Evolutionary conservation across 768 basidiomycete species (phyloP).

Genomic region (Macrolepiota dolichaula): DNA sequence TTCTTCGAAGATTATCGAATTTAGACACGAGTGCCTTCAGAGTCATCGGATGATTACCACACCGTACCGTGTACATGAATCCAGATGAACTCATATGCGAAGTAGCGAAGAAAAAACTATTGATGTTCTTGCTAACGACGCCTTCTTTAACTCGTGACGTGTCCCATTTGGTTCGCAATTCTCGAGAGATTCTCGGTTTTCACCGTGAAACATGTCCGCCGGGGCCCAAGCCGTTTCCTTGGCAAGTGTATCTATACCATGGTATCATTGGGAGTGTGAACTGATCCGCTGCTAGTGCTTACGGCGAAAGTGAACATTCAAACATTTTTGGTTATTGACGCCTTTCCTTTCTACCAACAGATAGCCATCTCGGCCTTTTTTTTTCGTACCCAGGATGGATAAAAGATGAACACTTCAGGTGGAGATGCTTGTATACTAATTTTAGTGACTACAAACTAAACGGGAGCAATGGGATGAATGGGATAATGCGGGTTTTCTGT

Average conservation of each 20-base stretch:
- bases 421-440: not conserved
- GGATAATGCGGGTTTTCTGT: conserved; percentile 3
- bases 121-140: not conserved
- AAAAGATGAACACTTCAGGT: not conserved
- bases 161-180: not conserved
- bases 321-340: not conserved
- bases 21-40: not conserved
- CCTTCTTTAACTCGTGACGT: not conserved
- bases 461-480: not conserved
- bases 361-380: not conserved
- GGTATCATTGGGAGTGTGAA: not conserved
- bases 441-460: not conserved
- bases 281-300: conserved; percentile 1
- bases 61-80: not conserved
- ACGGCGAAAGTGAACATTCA: not conserved
- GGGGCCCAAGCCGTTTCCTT: not conserved
- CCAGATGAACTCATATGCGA: not conserved
- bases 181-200: not conserved
- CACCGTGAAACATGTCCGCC: conserved; percentile 6
- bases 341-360: not conserved
- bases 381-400: not conserved
- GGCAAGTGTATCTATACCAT: not conserved
- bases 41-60: not conserved
- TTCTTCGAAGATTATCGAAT: not conserved
- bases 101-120: not conserved